These are phyloP conservation scores for Rhinocladiella similis DNA, from an alignment of 2,329 filamentous ascomycete genomes.

Conservation along the genomic window DNA sequence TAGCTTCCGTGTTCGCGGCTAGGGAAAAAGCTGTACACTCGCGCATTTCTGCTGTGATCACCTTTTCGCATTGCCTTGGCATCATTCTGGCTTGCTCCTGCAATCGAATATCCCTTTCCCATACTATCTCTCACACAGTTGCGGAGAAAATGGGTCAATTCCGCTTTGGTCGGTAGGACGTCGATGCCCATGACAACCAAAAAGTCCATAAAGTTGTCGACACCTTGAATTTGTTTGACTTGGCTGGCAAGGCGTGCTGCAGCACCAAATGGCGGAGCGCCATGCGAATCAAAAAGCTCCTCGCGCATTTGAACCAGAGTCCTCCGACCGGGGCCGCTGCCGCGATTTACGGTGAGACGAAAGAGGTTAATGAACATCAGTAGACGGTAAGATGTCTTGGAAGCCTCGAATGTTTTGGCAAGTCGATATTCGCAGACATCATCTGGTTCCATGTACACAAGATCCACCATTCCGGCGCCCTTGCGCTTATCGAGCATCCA, in stretches of 20 bases:
- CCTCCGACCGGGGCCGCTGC: conserved; percentile 6
- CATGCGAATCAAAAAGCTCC: conserved; percentile 49
- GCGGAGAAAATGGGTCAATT: conserved; percentile 10
- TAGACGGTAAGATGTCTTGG: conserved; percentile 50
- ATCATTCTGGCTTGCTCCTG: conserved; percentile 1
- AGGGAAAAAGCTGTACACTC: no score
- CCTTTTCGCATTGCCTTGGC: neutral
- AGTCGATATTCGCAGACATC: conserved; percentile 29
- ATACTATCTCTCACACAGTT: conserved; percentile 12
- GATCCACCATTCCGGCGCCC: conserved; percentile 30
- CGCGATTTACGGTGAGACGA: conserved; percentile 44
- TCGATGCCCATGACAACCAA: conserved; percentile 46
- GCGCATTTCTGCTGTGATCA: no score
- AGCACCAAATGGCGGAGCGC: conserved; percentile 45
- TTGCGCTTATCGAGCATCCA: conserved; percentile 48
- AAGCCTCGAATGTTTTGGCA: conserved; percentile 48
- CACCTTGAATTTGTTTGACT: conserved; percentile 45
- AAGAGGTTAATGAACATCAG: conserved; percentile 57
- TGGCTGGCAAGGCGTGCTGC: conserved; percentile 43
- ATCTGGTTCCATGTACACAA: no score
- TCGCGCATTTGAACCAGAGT: conserved; percentile 43
- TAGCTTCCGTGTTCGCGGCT: no score
- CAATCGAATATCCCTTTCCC: conserved; percentile 15
- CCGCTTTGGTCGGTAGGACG: conserved; percentile 3
- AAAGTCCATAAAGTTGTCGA: conserved; percentile 47